Base-by-base conservation (phyloP, 768 basidiomycete genomes). In the Daedalea quercina region DNA sequence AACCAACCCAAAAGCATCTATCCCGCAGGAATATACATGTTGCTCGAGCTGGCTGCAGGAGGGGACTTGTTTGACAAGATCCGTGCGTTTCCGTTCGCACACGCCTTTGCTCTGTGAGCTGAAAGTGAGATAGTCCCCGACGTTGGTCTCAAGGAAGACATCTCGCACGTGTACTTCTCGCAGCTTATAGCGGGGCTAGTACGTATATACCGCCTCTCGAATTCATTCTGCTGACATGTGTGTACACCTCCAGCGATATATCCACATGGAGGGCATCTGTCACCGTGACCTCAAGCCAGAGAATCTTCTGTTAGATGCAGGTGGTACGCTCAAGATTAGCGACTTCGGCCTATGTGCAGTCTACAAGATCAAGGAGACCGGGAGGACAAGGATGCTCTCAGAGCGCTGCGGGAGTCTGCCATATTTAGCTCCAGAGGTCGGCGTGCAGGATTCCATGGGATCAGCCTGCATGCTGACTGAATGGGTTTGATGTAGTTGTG, bases 21-120 rank as follows among this genome's bases (percentile, higher is more conserved):
- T 63, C 69, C 84, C 0, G 87, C 92, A 0, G 95, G 89, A 0
- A 77, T 93, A 20, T 99, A 97, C 65, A 91, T 99, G 78, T 71
- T 97, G 19, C 70, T 99, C 62, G 96, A 98, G 66, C 73, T 95
- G 31, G 96, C 95, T 0, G 83, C 83, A 1, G 94, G 94, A 20
- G 96, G 96, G 0, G 96, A 98, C 68, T 70, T 99, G 28, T 99
- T 99, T 67, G 96, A 99, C 69, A 99, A 97, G 74, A 99, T 99
- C 48, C 90, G 95, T 95, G 63, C 67, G 47, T 58, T 44, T 20
- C 9, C 28, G 1, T 48, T 31, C 26, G 20, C 22, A 24, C 13
- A 20, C 8, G 3, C 11, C 9, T 1, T 1, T 20, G 9, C 23
- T 22, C 2, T 40, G 13, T 6, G 11, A 13, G 35, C 50, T 43